These are phyloP conservation scores for Brettanomyces bruxellensis DNA, from an alignment of 805 yeast species.

Conservation along the genomic window DNA sequence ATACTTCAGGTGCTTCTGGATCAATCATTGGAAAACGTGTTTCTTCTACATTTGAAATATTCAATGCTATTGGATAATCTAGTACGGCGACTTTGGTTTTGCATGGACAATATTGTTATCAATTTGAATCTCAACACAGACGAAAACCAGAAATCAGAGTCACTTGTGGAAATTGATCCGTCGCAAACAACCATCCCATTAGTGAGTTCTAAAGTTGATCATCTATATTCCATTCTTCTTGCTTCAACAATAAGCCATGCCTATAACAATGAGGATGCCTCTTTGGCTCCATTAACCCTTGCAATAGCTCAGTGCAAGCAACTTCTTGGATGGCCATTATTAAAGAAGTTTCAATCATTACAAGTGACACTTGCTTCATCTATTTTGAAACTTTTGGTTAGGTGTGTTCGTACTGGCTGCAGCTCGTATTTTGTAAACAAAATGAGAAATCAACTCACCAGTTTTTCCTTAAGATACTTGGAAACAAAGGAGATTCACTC, in stretches of 20 bases:
- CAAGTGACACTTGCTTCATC: constrained; percentile 20
- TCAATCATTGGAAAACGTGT: constrained; percentile 10
- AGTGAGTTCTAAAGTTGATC: constrained; percentile 17
- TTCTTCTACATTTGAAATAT: constrained; percentile 14
- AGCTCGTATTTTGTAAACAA: constrained; percentile 13
- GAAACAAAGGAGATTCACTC: neutral
- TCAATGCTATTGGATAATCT: constrained; percentile 16
- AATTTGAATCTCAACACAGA: constrained; percentile 11
- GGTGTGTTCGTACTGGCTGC: constrained; percentile 10
- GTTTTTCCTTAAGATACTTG: neutral
- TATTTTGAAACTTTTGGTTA: constrained; percentile 16
- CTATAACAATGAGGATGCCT: constrained; percentile 11
- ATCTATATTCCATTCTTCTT: constrained; percentile 19
- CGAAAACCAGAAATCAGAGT: constrained; percentile 6
- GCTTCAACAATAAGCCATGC: constrained; percentile 12
- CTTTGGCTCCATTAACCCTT: constrained; percentile 11
- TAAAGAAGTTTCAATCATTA: constrained; percentile 15
- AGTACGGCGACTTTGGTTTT: constrained; percentile 24
- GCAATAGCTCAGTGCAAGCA: constrained; percentile 15
- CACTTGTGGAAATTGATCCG: constrained; percentile 5
- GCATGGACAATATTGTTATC: constrained; percentile 21
- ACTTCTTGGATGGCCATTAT: constrained; percentile 21
- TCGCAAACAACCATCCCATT: constrained; percentile 1
- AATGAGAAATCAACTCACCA: neutral
- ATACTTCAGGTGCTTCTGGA: constrained; percentile 20